Evolutionary conservation across 2,329 filamentous ascomycete species (phyloP), one percentile per base, ranked within the genome.

Genomic region (Paracoccidioides brasiliensis): DNA sequence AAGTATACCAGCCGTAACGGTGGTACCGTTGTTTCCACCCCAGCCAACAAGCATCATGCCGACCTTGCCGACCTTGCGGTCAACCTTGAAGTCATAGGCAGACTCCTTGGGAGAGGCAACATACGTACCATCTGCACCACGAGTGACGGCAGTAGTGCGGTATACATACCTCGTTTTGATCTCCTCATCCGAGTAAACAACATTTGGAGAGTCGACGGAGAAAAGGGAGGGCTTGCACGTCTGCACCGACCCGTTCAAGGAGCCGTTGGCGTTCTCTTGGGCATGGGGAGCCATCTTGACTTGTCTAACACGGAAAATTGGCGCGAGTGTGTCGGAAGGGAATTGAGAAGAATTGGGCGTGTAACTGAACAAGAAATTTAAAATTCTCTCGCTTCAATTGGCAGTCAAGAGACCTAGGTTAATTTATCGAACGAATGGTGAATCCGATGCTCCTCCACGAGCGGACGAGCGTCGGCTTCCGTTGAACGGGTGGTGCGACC

Each of bases 1-100:
- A 70, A 98, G 81, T 74, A 98, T 95, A 71, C 91, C 93, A 59
- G 93, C 93, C 58, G 93, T 97, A 60, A 98, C 89, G 57, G 93
- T 98, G 62, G 89, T 89, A 62, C 93, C 93, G 70, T 98, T 98
- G 82, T 98, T 98, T 68, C 93, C 93, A 74, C 93, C 93, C 83
- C 86, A 91, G 61, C 93, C 93, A 63, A 98, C 91, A 62, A 98
- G 81, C 93, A 98, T 97, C 77, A 96, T 82, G 69, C 93, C 93
- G 63, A 89, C 82, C 80, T 91, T 95, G 74, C 90, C 89, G 58
- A 97, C 81, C 74, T 87, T 88, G 72, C 91, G 89, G 70, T 95
- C 86, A 67, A 93, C 88, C 80, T 95, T 95, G 86, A 98, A 97
- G 78, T 96, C 86, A 73, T 97, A 98, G 64, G 85, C 76, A 60